These are phyloP conservation scores for Phaeotremella skinneri DNA, from an alignment of 768 basidiomycete species.

Conservation along the genomic window DNA sequence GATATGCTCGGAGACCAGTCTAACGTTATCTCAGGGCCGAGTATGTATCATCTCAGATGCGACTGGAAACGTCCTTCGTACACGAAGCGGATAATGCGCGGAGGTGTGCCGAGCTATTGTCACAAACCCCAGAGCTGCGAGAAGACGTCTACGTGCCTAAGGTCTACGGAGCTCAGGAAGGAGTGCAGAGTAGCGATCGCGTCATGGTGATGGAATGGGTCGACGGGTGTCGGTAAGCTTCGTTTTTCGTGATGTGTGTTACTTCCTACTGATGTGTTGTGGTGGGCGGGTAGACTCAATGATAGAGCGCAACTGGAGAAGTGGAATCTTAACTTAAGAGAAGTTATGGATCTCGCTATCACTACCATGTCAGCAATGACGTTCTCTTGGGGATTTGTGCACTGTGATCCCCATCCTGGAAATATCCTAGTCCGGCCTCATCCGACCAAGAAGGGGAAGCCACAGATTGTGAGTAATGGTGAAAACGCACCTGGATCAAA, in stretches of 20 bases:
- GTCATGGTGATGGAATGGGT: constrained; percentile 58
- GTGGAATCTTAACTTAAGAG: constrained; percentile 49
- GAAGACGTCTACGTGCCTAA: constrained; percentile 73
- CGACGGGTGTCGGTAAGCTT: constrained; percentile 47
- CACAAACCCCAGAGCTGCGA: constrained; percentile 66
- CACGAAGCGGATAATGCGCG: constrained; percentile 75
- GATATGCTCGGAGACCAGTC: constrained; percentile 55
- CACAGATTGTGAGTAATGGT: constrained; percentile 50
- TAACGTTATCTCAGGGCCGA: constrained; percentile 53
- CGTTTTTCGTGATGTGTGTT: background rate
- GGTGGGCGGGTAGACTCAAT: constrained; percentile 42
- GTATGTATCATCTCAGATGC: constrained; percentile 69
- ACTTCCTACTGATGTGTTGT: constrained; percentile 6
- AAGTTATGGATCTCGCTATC: constrained; percentile 79
- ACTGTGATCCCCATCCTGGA: constrained; percentile 62
- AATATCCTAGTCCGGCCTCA: constrained; percentile 64
- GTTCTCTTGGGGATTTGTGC: constrained; percentile 82
- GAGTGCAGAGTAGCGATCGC: constrained; percentile 58
- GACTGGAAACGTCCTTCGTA: constrained; percentile 76
- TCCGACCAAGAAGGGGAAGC: constrained; percentile 58
- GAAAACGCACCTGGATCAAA: background rate
- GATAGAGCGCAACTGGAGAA: constrained; percentile 50
- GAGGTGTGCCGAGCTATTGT: constrained; percentile 66
- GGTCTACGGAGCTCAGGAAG: constrained; percentile 45
- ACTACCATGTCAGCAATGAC: constrained; percentile 83